phyloP scores from a whole-genome alignment of 1,139 yeast genomes.

The Casaregolazyma lundiana region DNA sequence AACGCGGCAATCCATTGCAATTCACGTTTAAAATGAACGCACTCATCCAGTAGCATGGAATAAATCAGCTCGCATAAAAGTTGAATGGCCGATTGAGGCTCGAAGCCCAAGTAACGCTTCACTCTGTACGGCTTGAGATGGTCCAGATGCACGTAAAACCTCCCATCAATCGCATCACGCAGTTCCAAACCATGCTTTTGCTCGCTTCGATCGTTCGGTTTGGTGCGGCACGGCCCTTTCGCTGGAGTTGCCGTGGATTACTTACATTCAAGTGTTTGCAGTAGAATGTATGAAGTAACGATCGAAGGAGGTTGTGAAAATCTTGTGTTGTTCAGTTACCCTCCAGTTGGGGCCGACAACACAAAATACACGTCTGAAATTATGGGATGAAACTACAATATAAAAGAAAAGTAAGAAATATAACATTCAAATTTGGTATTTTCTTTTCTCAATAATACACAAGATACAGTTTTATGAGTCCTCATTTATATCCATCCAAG shows the following conservation, averaged over 20 bases:
- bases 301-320: slow-evolving; percentile 1
- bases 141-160: too few species aligned
- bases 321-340: background rate
- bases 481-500: slow-evolving; percentile 36
- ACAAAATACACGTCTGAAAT: background rate
- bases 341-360: background rate
- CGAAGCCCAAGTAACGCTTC: background rate
- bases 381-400: background rate
- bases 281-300: background rate
- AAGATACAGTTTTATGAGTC: background rate
- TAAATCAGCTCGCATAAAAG: background rate
- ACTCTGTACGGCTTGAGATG: too few species aligned
- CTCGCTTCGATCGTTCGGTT: slow-evolving; percentile 1
- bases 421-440: background rate
- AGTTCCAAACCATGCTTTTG: too few species aligned
- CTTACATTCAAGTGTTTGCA: background rate
- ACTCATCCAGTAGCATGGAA: background rate
- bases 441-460: background rate
- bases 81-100: background rate
- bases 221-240: slow-evolving; percentile 2
- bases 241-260: background rate
- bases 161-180: background rate
- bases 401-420: background rate
- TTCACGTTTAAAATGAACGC: background rate
- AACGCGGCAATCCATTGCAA: background rate